Evolutionary conservation across 306 rosid species (phyloP).

Genomic region (Calophaca sinica): DNA sequence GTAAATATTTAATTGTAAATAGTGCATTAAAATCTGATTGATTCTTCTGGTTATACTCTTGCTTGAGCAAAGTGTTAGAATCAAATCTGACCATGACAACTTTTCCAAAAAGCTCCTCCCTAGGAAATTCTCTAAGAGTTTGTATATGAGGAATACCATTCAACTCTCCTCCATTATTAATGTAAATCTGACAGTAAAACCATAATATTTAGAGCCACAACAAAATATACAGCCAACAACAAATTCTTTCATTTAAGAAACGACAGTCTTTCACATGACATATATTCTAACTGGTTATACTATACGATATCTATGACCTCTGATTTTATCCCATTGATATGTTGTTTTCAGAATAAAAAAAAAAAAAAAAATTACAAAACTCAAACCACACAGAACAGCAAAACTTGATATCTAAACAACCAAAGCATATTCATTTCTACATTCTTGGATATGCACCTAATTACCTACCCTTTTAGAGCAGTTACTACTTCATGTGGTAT

Average conservation of each 20-base stretch:
- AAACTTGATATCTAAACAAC: neutral
- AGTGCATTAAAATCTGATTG: slow-evolving; percentile 54
- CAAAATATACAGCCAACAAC: slow-evolving; percentile 9
- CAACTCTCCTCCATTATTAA: slow-evolving; percentile 56
- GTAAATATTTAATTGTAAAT: slow-evolving; percentile 69
- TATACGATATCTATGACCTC: neutral
- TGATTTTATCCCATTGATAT: neutral
- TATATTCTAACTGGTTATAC: neutral
- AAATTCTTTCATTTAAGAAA: slow-evolving; percentile 33
- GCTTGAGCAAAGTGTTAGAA: slow-evolving; percentile 66
- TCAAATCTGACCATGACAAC: slow-evolving; percentile 87
- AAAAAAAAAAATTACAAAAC: neutral
- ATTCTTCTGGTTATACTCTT: slow-evolving; percentile 44
- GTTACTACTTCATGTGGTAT: neutral
- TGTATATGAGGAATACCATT: slow-evolving; percentile 72
- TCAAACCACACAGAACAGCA: neutral
- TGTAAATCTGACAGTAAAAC: slow-evolving; percentile 51
- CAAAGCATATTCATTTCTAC: slow-evolving; percentile 21
- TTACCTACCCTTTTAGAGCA: neutral
- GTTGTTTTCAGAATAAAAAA: slow-evolving; percentile 12
- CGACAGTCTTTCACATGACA: slow-evolving; percentile 8
- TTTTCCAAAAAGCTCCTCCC: slow-evolving; percentile 74
- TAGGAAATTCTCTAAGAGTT: slow-evolving; percentile 77
- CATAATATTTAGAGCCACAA: slow-evolving; percentile 46
- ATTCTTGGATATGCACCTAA: neutral